Evolutionary conservation across 805 yeast species (phyloP).

Genomic region (Yamadazyma olivae): DNA sequence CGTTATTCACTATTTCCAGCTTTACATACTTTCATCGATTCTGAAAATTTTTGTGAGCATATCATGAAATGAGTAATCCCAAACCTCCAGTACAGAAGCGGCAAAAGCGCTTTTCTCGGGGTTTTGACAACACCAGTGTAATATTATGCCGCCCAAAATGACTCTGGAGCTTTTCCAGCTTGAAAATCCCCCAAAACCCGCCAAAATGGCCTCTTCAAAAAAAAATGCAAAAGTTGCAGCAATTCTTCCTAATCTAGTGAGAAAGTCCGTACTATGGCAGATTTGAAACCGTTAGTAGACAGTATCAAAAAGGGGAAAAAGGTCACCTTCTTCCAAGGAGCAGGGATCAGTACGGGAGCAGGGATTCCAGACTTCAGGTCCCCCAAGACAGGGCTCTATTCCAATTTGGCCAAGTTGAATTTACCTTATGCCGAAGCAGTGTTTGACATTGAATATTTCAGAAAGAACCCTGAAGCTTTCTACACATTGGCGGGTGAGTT

Average conservation of each 20-base stretch:
- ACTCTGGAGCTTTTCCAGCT: too few relatives aligned
- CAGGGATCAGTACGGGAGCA: slow-evolving; percentile 90
- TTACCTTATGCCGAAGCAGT: slow-evolving; percentile 95
- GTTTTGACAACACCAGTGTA: too few relatives aligned
- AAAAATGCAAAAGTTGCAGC: too few relatives aligned
- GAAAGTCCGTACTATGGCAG: too few relatives aligned
- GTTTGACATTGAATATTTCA: slow-evolving; percentile 82
- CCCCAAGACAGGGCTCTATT: slow-evolving; percentile 84
- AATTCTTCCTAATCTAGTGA: too few relatives aligned
- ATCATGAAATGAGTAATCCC: background rate
- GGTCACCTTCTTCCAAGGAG: slow-evolving; percentile 77
- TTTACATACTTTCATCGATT: slow-evolving; percentile 15
- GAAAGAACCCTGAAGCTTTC: slow-evolving; percentile 76
- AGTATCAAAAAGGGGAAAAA: slow-evolving; percentile 34
- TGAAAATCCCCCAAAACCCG: too few relatives aligned
- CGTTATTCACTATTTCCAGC: background rate
- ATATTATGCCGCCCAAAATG: too few relatives aligned
- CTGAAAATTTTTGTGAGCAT: background rate
- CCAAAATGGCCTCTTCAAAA: too few relatives aligned
- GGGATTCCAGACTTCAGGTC: slow-evolving; percentile 96
- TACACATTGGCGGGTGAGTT: slow-evolving; percentile 80
- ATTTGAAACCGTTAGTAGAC: slow-evolving; percentile 27
- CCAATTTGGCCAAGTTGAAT: slow-evolving; percentile 68
- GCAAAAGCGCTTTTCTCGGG: too few relatives aligned
- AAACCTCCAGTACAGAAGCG: background rate